phyloP scores from a whole-genome alignment of 176 grass and related monocot species.

The Avena sativa region DNA sequence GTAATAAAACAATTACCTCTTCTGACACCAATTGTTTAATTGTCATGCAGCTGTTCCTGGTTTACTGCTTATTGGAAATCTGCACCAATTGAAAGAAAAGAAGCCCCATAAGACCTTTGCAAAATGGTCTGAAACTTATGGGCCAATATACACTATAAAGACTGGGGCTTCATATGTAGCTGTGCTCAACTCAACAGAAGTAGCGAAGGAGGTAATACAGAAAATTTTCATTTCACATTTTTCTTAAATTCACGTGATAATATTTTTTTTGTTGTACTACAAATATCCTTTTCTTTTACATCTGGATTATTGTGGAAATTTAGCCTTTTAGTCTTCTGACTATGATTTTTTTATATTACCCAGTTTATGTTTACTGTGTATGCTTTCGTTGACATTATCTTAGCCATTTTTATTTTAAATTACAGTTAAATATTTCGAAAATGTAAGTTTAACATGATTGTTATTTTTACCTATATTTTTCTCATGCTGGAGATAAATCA shows the following conservation, averaged over 20 bases:
- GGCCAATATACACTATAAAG: conserved; percentile 80
- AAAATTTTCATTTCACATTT: background rate
- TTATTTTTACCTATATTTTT: background rate
- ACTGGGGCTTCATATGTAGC: conserved; percentile 65
- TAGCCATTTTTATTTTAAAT: background rate
- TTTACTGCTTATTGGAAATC: conserved; percentile 80
- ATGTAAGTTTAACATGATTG: background rate
- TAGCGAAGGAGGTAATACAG: conserved; percentile 73
- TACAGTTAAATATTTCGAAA: background rate
- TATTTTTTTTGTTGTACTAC: background rate
- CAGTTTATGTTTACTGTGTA: background rate
- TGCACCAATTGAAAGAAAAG: conserved; percentile 87
- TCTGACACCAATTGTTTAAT: conserved; percentile 1
- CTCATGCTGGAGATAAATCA: background rate
- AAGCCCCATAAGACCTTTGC: conserved; percentile 83
- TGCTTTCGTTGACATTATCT: background rate
- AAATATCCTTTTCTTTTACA: background rate
- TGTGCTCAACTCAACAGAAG: conserved; percentile 82
- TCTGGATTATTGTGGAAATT: background rate
- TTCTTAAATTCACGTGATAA: background rate
- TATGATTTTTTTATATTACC: background rate
- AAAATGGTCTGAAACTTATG: conserved; percentile 79
- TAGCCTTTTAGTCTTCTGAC: background rate
- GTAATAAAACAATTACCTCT: background rate
- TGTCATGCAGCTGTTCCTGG: conserved; percentile 79